A percentile compares a stretch with the other conserved stretches of the same genome.
These are phyloP conservation scores for Fistulifera solaris DNA, from an alignment of 108 stramenopile genomes.

Conservation along the genomic window DNA sequence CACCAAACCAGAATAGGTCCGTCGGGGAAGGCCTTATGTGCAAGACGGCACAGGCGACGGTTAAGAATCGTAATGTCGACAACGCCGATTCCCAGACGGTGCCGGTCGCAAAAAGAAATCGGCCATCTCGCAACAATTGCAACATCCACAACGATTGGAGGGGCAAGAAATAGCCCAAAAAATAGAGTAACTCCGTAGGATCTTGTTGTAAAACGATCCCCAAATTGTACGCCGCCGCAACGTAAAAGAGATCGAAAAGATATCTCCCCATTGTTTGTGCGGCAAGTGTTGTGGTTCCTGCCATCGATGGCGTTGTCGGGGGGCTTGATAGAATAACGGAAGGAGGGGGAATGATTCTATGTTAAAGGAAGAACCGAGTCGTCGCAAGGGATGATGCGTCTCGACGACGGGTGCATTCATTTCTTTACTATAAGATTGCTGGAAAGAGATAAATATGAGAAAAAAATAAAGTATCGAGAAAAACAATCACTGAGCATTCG, in stretches of 20 bases:
- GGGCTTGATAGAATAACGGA: slow-evolving; percentile 9
- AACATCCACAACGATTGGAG: slow-evolving; percentile 19
- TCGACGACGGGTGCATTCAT: too few species aligned
- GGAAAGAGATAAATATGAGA: too few species aligned
- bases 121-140: slow-evolving; percentile 18
- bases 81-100: slow-evolving; percentile 18
- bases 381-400: too few species aligned
- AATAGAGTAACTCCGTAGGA: slow-evolving; percentile 37
- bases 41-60: slow-evolving; percentile 16
- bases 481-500: too few species aligned
- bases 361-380: too few species aligned
- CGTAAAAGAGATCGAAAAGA: slow-evolving; percentile 35
- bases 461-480: too few species aligned
- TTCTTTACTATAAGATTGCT: too few species aligned
- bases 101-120: slow-evolving; percentile 15
- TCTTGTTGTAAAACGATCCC: slow-evolving; percentile 18
- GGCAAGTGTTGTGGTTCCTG: slow-evolving; percentile 10
- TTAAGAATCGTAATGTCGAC: slow-evolving; percentile 10
- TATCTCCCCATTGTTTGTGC: slow-evolving; percentile 31
- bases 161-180: slow-evolving; percentile 17
- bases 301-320: slow-evolving; percentile 17
- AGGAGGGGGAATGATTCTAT: background rate
- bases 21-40: slow-evolving; percentile 26
- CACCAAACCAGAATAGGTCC: slow-evolving; percentile 19
- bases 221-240: slow-evolving; percentile 29